Evolutionary conservation across 192 early-diverging fungal species (phyloP), one percentile per base, ranked within the genome.

Genomic region (Spinellus fusiger): DNA sequence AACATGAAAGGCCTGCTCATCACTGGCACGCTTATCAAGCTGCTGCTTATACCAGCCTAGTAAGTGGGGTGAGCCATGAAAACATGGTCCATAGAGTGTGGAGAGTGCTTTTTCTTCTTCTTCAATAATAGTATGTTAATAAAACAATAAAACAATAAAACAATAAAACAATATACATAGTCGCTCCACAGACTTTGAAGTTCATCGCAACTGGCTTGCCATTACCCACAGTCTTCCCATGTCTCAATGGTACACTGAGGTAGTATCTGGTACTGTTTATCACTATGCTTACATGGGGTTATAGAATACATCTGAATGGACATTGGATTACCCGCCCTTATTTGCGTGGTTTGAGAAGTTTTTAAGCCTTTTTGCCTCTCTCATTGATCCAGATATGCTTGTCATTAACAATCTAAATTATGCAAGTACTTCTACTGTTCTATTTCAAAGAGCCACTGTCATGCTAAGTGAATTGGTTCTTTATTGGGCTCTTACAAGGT

Each of bases 101-200:
- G 40, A 44, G n/a, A n/a, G n/a, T 25, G 37, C 18, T 6, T 56
- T 38, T 23, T 23, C 18, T 20, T 56, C 31, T 56, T 37, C 5
- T 10, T 37, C 13, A 13, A 5, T 37, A 37, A 37, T 37, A 37
- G 35, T 9, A 37, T 1, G 2, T 12, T 54, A 27, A 32, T n/a
- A 32, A 23, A 49, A 49, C 28, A 10, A 29, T 8, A 31, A 37
- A 37, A 37, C 35, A 28, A 6, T 35, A 0, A 7, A n/a, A 7
- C 29, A 16, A 23, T 34, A 49, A 22, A 28, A 26, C 13, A 33
- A 20, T 26, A 37, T 28, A n/a, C 23, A 10, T 48, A 86, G 84
- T 67, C 83, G 81, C 47, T 98, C 96, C 54, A 98, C 96, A 18
- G 96, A 98, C 79, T 98, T 98, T 83, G 96, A 98, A 76, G 96